Evolutionary conservation across 2,329 filamentous ascomycete genomes (phyloP).

Genomic region (Fusarium guadeloupense): DNA sequence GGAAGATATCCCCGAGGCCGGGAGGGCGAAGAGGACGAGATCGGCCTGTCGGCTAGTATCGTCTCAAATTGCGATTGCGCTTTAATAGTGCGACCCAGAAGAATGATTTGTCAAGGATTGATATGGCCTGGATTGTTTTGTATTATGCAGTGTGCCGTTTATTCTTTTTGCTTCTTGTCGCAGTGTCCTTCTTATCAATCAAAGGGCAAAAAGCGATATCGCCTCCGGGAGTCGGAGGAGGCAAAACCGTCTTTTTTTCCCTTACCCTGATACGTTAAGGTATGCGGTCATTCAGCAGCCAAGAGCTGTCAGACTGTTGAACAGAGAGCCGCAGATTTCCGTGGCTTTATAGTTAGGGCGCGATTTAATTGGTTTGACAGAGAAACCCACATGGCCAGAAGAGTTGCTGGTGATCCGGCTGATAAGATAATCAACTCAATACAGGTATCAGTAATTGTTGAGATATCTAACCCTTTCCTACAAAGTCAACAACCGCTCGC

Average conservation of each 20-base stretch:
- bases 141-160: background rate
- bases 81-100: constrained; percentile 2
- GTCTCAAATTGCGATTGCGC: constrained; percentile 23
- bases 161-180: background rate
- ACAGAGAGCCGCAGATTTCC: constrained; percentile 39
- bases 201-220: constrained; percentile 15
- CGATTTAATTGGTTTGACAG: constrained; percentile 26
- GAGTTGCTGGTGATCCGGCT: constrained; percentile 25
- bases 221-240: constrained; percentile 41
- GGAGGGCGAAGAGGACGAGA: constrained; percentile 30
- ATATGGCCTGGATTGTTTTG: background rate
- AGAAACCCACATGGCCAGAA: constrained; percentile 4
- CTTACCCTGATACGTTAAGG: constrained; percentile 10
- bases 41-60: constrained; percentile 42
- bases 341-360: constrained; percentile 36
- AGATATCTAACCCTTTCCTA: background rate
- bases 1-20: constrained; percentile 36
- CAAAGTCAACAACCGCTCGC: constrained; percentile 8
- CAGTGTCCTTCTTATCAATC: constrained; percentile 10
- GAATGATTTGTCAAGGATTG: background rate
- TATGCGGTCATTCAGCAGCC: constrained; percentile 20
- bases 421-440: constrained; percentile 32
- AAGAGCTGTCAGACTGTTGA: constrained; percentile 4
- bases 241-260: constrained; percentile 17
- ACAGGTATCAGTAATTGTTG: background rate